Base-by-base conservation (phyloP, 1,139 yeast genomes). In the Hyphopichia buzzinii region DNA sequence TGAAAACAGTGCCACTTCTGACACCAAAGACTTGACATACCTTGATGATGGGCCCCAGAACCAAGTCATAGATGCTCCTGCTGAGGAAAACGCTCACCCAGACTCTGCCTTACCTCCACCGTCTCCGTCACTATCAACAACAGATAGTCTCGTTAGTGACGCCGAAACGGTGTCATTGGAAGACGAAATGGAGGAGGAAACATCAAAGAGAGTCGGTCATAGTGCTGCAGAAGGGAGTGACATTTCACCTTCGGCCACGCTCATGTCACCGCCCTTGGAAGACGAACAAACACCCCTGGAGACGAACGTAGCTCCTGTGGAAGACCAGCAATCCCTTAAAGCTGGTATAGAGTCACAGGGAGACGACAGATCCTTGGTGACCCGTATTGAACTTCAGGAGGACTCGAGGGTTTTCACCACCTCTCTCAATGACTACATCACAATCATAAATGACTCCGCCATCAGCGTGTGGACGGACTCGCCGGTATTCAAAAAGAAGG, bases 161-260 rank as follows among this genome's bases (percentile, higher is more conserved):
- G 38, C 54, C 3, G 59, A 55, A 32, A 59, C 64, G 0, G 54
- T 59, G 1, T 40, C 50, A 1, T 46, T 49, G 23, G 63, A 57
- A 30, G 56, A 50, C 3, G 40, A 36, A 22, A 8, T 21, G 4
- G 26, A 30, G n/a, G n/a, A n/a, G n/a, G n/a, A n/a, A n/a, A n/a
- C n/a, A n/a, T n/a, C n/a, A n/a, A n/a, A n/a, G n/a, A n/a, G n/a
- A n/a, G n/a, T n/a, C n/a, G n/a, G n/a, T n/a, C n/a, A n/a, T n/a
- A n/a, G n/a, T n/a, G n/a, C n/a, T n/a, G n/a, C n/a, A n/a, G n/a
- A n/a, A n/a, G n/a, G n/a, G n/a, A n/a, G n/a, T n/a, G n/a, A n/a
- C n/a, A n/a, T n/a, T n/a, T n/a, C n/a, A 10, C 10, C 23, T 19
- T 19, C 23, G 23, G 23, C 23, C 23, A 19, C 23, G 6, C 23